Percentiles rank a stretch among this genome's conserved stretches.
These are phyloP conservation scores for Mycosarcoma mackinlayi DNA, from an alignment of 1,284 basidiomycete genomes.

Conservation along the genomic window DNA sequence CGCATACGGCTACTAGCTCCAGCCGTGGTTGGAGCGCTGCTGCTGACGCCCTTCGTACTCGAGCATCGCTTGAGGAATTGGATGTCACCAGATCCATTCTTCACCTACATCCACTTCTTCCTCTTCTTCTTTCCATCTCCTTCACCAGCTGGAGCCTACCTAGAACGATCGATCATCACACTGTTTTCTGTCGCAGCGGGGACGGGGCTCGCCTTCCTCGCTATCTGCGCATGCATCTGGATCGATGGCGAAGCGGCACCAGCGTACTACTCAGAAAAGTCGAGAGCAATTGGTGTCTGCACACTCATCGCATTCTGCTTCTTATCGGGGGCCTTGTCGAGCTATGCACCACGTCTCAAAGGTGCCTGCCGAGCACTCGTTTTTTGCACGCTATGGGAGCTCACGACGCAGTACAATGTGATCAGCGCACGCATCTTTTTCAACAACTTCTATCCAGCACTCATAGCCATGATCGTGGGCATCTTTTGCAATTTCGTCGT, in stretches of 20 bases:
- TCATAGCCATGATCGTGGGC: conserved; percentile 48
- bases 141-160: conserved; percentile 48
- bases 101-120: conserved; percentile 40
- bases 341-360: conserved; percentile 54
- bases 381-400: conserved; percentile 52
- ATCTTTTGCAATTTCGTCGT: conserved; percentile 41
- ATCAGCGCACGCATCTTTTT: conserved; percentile 52
- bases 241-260: conserved; percentile 32
- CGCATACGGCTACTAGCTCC: conserved; percentile 22
- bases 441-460: conserved; percentile 51
- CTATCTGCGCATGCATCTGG: conserved; percentile 51
- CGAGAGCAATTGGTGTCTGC: conserved; percentile 54
- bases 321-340: conserved; percentile 38
- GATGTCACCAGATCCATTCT: conserved; percentile 43
- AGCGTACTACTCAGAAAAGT: conserved; percentile 27
- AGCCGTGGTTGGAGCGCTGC: conserved; percentile 27
- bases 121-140: conserved; percentile 61
- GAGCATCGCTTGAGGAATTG: conserved; percentile 22
- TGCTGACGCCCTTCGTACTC: conserved; percentile 47
- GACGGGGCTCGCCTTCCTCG: conserved; percentile 40
- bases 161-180: conserved; percentile 51
- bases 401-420: conserved; percentile 38
- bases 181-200: conserved; percentile 42
- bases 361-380: conserved; percentile 43
- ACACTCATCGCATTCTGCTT: conserved; percentile 51